These are phyloP conservation scores for Populus hybrid DNA, from an alignment of 441 rosid genomes.

Conservation along the genomic window DNA sequence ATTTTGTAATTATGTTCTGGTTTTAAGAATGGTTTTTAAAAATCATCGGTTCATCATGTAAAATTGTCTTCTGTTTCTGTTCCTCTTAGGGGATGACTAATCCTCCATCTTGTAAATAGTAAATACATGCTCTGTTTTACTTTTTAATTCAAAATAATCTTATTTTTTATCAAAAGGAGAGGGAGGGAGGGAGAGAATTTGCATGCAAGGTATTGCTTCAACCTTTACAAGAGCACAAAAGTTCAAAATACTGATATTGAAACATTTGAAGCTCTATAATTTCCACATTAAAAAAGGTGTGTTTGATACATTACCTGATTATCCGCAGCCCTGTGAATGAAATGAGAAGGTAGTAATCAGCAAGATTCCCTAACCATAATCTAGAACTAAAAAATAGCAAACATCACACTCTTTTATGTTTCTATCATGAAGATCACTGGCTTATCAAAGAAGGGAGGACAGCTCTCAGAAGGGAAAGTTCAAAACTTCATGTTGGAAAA, in stretches of 20 bases:
- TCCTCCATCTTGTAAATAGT: not conserved
- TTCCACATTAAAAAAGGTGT: not conserved
- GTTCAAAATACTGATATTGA: not conserved
- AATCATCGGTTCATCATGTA: not conserved
- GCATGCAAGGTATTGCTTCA: not conserved
- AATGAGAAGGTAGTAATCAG: conserved; percentile 25
- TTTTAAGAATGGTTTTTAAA: not conserved
- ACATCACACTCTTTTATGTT: not conserved
- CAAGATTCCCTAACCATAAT: conserved; percentile 7
- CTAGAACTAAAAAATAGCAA: not conserved
- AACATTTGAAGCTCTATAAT: not conserved
- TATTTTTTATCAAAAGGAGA: not conserved
- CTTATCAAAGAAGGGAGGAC: conserved; percentile 2
- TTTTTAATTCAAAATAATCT: too few species aligned
- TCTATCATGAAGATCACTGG: conserved; percentile 3
- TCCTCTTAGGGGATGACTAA: not conserved
- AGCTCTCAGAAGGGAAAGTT: not conserved
- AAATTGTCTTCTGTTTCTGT: not conserved
- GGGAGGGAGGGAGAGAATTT: not conserved
- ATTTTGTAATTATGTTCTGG: not conserved
- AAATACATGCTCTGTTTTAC: not conserved
- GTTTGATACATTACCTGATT: conserved; percentile 56
- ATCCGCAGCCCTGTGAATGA: conserved; percentile 83
- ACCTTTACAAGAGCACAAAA: not conserved
- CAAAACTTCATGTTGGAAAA: not conserved